phyloP scores from a whole-genome alignment of 2,329 filamentous ascomycete genomes.

The Fusarium metavorans region DNA sequence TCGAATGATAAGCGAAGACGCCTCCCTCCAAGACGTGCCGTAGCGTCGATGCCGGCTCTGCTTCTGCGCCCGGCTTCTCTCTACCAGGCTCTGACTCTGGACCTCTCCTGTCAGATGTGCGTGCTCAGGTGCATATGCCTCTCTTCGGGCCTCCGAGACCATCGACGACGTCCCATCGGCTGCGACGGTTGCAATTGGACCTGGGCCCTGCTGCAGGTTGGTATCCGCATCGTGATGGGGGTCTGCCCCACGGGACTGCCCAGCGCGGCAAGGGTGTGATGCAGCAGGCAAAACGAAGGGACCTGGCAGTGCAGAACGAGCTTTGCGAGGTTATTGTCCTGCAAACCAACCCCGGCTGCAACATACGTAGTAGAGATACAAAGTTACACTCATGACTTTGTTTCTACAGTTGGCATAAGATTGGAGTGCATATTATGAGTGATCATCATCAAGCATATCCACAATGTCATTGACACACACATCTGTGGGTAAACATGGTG shows the following conservation, averaged over 20 bases:
- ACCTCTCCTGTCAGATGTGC: neutral
- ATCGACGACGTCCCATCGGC: slow-evolving; percentile 16
- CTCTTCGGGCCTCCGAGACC: neutral
- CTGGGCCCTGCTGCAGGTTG: slow-evolving; percentile 17
- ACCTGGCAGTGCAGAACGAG: neutral
- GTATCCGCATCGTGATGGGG: slow-evolving; percentile 28
- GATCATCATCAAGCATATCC: neutral
- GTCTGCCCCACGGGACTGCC: slow-evolving; percentile 14
- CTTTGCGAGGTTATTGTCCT: neutral
- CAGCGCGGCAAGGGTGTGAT: slow-evolving; percentile 9
- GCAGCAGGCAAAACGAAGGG: neutral
- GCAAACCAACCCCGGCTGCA: neutral
- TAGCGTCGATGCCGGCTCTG: slow-evolving; percentile 5
- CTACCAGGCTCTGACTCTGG: slow-evolving; percentile 1
- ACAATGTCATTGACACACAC: neutral
- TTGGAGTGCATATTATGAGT: neutral
- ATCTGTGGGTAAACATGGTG: neutral
- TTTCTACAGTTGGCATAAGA: neutral
- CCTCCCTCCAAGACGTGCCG: neutral
- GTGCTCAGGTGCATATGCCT: slow-evolving; percentile 12
- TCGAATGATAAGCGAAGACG: neutral
- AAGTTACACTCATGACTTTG: neutral
- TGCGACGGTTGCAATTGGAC: slow-evolving; percentile 5
- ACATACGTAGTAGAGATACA: neutral
- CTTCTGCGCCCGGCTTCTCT: slow-evolving; percentile 1